Percentiles rank a stretch among this genome's conserved stretches.
Evolutionary conservation across 441 rosid species (phyloP).

Genomic region (Euphorbia schlechtendalii): DNA sequence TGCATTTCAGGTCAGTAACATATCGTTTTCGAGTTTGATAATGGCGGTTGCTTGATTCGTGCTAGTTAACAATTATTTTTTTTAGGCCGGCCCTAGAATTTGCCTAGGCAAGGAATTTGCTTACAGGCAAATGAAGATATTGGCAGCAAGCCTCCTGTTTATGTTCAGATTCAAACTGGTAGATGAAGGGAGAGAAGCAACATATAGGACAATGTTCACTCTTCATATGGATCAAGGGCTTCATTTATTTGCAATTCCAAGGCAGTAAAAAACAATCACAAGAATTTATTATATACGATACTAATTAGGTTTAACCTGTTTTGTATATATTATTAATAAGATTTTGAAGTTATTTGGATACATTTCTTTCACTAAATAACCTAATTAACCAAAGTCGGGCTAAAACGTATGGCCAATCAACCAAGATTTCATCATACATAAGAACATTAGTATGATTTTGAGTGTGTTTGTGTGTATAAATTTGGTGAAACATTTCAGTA

Average conservation of each 20-base stretch:
- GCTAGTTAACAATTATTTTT: neutral
- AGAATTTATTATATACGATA: too few relatives aligned
- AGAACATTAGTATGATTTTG: too few relatives aligned
- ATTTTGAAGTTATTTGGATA: too few relatives aligned
- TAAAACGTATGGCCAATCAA: too few relatives aligned
- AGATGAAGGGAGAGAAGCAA: constrained; percentile 26
- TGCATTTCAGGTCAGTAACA: constrained; percentile 35
- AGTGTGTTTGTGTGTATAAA: too few relatives aligned
- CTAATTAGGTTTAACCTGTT: too few relatives aligned
- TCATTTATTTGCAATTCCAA: constrained; percentile 24
- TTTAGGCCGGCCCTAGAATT: constrained; percentile 33
- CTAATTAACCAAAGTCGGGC: too few relatives aligned
- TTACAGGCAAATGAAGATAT: constrained; percentile 34
- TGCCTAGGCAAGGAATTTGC: constrained; percentile 43
- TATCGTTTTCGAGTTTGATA: neutral
- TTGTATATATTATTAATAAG: too few relatives aligned
- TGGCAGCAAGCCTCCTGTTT: constrained; percentile 29
- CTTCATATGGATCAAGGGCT: constrained; percentile 40
- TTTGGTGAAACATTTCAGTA: too few relatives aligned
- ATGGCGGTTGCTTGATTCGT: neutral
- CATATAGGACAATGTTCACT: constrained; percentile 35
- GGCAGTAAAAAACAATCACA: too few relatives aligned
- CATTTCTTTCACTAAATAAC: too few relatives aligned
- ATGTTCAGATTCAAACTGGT: constrained; percentile 28
- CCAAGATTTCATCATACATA: too few relatives aligned